Percentiles rank a stretch among this genome's conserved stretches.
phyloP scores from a whole-genome alignment of 2,329 filamentous ascomycete genomes.

The Ilyonectria mors-panacis region DNA sequence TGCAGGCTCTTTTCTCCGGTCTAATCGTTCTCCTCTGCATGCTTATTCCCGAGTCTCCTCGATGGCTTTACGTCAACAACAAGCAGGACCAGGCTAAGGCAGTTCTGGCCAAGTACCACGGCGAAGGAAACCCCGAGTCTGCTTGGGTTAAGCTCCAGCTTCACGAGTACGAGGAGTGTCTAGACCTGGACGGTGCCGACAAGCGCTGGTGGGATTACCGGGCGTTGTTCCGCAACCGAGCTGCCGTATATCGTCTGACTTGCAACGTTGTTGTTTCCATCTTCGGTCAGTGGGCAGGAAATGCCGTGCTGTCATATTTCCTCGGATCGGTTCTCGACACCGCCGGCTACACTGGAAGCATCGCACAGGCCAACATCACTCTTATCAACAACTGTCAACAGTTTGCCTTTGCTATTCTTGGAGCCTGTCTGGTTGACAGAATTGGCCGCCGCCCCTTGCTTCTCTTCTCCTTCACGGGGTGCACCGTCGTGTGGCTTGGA shows the following conservation, averaged over 20 bases:
- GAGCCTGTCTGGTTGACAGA: constrained; percentile 64
- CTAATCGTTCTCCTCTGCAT: constrained; percentile 54
- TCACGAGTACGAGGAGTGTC: constrained; percentile 59
- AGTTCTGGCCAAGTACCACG: constrained; percentile 60
- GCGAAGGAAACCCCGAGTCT: constrained; percentile 60
- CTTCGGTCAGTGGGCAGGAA: constrained; percentile 64
- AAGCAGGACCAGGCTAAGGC: constrained; percentile 53
- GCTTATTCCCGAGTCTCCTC: constrained; percentile 59
- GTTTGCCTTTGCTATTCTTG: constrained; percentile 64
- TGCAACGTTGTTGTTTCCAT: constrained; percentile 56
- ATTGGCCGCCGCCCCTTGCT: constrained; percentile 68
- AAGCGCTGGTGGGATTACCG: constrained; percentile 65
- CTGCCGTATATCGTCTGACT: constrained; percentile 58
- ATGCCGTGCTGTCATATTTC: constrained; percentile 64
- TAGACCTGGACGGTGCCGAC: constrained; percentile 60
- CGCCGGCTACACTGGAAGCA: constrained; percentile 61
- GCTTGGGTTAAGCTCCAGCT: constrained; percentile 63
- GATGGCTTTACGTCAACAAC: constrained; percentile 59
- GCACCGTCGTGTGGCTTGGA: constrained; percentile 65
- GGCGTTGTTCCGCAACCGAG: constrained; percentile 59
- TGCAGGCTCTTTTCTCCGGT: constrained; percentile 61
- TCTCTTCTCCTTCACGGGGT: constrained; percentile 63
- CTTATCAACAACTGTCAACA: constrained; percentile 67
- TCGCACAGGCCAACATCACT: constrained; percentile 63
- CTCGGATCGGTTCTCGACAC: constrained; percentile 64